These are phyloP conservation scores for Ogataea neopini DNA, from an alignment of 805 yeast species.

Conservation along the genomic window DNA sequence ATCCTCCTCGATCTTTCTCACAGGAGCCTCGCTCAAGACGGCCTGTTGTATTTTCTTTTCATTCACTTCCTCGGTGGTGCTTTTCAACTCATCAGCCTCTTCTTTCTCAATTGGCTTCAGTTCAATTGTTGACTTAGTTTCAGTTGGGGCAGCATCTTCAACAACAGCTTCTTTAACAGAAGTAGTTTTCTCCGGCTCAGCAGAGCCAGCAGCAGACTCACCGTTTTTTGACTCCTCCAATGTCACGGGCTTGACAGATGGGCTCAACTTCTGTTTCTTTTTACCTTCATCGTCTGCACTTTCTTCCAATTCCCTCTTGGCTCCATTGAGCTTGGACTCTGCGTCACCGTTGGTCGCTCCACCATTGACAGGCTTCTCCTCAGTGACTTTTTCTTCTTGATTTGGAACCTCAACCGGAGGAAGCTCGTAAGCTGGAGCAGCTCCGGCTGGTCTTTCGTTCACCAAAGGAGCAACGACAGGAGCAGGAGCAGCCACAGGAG, in stretches of 20 bases:
- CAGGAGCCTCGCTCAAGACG: conserved; percentile 28
- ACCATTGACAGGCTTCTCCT: no score
- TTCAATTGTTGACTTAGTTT: conserved; percentile 24
- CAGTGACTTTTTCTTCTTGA: not conserved
- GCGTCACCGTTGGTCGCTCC: not conserved
- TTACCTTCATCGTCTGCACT: not conserved
- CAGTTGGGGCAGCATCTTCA: conserved; percentile 3
- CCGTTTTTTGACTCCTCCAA: conserved; percentile 2
- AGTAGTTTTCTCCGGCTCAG: no score
- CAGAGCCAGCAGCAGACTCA: no score
- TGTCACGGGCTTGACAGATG: no score
- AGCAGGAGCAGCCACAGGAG: conserved; percentile 1
- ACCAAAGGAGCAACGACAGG: conserved; percentile 7
- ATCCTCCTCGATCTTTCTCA: conserved; percentile 39
- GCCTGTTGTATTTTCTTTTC: conserved; percentile 18
- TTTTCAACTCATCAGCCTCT: conserved; percentile 29
- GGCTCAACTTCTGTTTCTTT: conserved; percentile 17
- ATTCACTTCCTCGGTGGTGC: conserved; percentile 17
- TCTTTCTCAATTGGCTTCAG: conserved; percentile 36
- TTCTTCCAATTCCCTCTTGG: conserved; percentile 15
- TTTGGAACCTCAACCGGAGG: conserved; percentile 6
- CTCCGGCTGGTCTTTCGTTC: not conserved
- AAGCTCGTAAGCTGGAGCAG: not conserved
- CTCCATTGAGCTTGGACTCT: conserved; percentile 7
- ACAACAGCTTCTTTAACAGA: no score